phyloP scores from a whole-genome alignment of 2,329 filamentous ascomycete genomes.

The Davidsoniella virescens region DNA sequence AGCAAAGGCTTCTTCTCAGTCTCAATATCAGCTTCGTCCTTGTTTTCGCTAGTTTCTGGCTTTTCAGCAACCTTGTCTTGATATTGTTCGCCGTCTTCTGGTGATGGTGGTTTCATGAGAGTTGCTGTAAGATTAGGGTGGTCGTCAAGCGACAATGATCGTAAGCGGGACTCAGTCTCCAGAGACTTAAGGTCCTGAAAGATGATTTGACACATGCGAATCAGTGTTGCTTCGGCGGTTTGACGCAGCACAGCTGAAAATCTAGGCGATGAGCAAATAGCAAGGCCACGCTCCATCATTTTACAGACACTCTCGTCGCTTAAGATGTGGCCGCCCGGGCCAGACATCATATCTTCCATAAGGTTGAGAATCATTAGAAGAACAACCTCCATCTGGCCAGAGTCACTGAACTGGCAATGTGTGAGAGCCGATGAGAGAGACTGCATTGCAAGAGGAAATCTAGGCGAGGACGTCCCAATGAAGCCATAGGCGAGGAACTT shows the following conservation, averaged over 20 bases:
- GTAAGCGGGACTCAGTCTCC: slow-evolving; percentile 56
- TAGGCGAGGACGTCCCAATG: slow-evolving; percentile 67
- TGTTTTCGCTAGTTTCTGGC: neutral
- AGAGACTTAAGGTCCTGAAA: slow-evolving; percentile 84
- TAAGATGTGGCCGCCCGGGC: slow-evolving; percentile 79
- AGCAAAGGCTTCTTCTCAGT: no score
- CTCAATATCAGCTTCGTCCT: neutral
- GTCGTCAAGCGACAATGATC: slow-evolving; percentile 48
- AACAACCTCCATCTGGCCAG: slow-evolving; percentile 87
- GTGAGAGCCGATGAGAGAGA: slow-evolving; percentile 87
- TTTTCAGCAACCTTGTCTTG: neutral
- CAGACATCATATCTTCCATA: slow-evolving; percentile 97
- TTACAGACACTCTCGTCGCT: slow-evolving; percentile 97
- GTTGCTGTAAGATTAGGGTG: slow-evolving; percentile 57
- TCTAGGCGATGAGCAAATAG: slow-evolving; percentile 88
- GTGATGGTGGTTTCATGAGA: slow-evolving; percentile 48
- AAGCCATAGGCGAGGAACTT: slow-evolving; percentile 96
- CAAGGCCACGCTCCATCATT: slow-evolving; percentile 97
- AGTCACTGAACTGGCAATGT: slow-evolving; percentile 93
- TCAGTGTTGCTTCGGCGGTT: slow-evolving; percentile 92
- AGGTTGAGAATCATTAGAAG: slow-evolving; percentile 85
- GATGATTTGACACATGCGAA: slow-evolving; percentile 97
- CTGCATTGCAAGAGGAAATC: slow-evolving; percentile 84
- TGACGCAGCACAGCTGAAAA: slow-evolving; percentile 80
- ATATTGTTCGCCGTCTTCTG: neutral